Base-by-base conservation (phyloP, 495 filamentous ascomycete species). In the Glarea lozoyensis region DNA sequence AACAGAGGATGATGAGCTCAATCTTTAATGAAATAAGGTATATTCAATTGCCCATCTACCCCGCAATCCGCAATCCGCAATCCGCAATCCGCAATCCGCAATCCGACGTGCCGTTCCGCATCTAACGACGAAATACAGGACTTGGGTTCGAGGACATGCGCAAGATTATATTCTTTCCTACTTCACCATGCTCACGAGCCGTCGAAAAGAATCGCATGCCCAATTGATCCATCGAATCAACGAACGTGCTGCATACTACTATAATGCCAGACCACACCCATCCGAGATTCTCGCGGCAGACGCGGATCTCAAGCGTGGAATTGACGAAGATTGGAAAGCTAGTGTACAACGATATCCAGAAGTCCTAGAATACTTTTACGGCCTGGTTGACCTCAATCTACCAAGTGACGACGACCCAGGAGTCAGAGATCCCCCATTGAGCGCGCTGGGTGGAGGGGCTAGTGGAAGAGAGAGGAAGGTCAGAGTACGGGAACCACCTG, bases 251-350 rank as follows among this genome's bases (percentile, higher is more conserved):
- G 68, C 73, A 33, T 76, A 78, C 59, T 72, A 70, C 55, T 77
- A 70, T 58, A 61, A 64, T 47, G 60, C 66, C 1, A 65, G 64
- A 17, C 73, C 73, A 27, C 72, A 76, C 43, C 73, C 72, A 10
- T 68, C 60, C 49, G 68, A 83, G 55, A 66, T 84, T 22, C 60
- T 67, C 17, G 67, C 69, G 22, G 78, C 76, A 18, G 69, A 82
- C 49, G 64, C 66, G 6, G 63, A 69, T 47, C 68, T 84, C 40
- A 80, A 82, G 58, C 65, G 72, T 27, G 82, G 78, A 48, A 79
- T 85, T 57, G 80, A 84, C 54, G 79, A 81, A 25, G 82, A 86
- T 63, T 86, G 82, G 82, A 68, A 74, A 50, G 65, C 69, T 6
- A 76, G 71, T 21, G 80, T 84, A 25, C 75, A 83, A 40, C 66